phyloP scores from a whole-genome alignment of 2,329 filamentous ascomycete species.

The Botrytis porri region DNA sequence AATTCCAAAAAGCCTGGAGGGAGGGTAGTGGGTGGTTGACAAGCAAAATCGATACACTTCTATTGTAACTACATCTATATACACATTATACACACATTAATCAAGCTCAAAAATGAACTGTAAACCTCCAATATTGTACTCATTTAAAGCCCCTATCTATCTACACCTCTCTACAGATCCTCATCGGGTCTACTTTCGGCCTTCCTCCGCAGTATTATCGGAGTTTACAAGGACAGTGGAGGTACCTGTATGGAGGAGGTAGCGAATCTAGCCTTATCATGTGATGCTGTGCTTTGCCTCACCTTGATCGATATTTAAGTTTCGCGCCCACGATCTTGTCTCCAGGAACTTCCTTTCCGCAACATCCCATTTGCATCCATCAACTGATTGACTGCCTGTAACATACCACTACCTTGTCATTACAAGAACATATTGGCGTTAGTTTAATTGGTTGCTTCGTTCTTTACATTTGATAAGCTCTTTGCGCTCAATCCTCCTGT shows the following conservation, averaged over 20 bases:
- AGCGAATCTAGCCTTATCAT: neutral
- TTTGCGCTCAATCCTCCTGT: too few species aligned
- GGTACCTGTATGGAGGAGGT: neutral
- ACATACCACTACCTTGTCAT: neutral
- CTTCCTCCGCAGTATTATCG: neutral
- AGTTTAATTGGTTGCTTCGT: fast-evolving
- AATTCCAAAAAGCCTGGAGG: neutral
- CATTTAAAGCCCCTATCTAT: neutral
- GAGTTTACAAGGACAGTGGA: neutral
- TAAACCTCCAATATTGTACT: neutral
- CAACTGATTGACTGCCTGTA: neutral
- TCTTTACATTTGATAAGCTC: neutral
- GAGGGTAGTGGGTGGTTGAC: neutral
- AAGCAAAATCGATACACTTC: neutral
- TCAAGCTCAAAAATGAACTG: neutral
- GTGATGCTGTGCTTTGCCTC: neutral
- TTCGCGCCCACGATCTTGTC: neutral
- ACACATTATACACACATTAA: neutral
- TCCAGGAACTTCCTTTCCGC: neutral
- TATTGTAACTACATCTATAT: neutral
- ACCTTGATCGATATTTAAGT: neutral
- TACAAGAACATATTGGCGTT: neutral
- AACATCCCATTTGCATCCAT: neutral
- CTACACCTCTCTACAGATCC: neutral
- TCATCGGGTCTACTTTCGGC: neutral